Conservation (phyloP, 768 basidiomycete species). For the Russula lepida region DNA sequence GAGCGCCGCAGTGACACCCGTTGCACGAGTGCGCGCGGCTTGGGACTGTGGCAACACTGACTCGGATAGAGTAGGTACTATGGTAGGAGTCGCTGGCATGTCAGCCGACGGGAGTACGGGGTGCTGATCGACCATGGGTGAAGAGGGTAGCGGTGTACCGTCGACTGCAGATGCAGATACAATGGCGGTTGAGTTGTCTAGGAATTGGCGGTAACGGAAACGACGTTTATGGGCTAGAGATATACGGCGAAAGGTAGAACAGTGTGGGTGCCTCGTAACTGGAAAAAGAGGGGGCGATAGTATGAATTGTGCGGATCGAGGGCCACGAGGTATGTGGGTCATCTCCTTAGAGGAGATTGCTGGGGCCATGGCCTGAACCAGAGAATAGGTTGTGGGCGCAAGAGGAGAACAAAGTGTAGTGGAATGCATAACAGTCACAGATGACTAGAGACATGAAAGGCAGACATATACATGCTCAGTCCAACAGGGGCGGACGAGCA, state of each 20-base stretch:
- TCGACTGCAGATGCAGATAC: not conserved
- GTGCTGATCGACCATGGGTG: not conserved
- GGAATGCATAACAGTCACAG: conserved; percentile 9
- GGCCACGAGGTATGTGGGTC: not conserved
- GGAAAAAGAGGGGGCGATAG: not conserved
- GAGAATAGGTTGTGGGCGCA: conserved; percentile 11
- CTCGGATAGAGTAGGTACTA: not conserved
- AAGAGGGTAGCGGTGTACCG: not conserved
- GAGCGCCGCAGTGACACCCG: conserved; percentile 2
- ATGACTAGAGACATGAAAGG: not conserved
- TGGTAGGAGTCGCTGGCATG: not conserved
- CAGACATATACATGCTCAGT: not conserved
- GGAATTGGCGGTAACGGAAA: conserved; percentile 5
- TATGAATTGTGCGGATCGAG: not conserved
- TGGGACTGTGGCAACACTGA: not conserved
- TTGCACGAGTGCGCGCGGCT: not conserved
- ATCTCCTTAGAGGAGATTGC: conserved; percentile 6
- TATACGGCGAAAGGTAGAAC: not conserved
- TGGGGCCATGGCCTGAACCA: conserved; percentile 10
- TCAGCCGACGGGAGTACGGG: not conserved
- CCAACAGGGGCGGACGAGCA: not conserved
- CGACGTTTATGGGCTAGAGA: conserved; percentile 6
- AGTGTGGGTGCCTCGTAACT: not conserved
- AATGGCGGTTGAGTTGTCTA: not conserved
- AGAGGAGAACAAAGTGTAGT: conserved; percentile 1